Evolutionary conservation across 2,329 filamentous ascomycete genomes (phyloP), one percentile per base, ranked within the genome.

Genomic region (Scleromitrula shiraiana): DNA sequence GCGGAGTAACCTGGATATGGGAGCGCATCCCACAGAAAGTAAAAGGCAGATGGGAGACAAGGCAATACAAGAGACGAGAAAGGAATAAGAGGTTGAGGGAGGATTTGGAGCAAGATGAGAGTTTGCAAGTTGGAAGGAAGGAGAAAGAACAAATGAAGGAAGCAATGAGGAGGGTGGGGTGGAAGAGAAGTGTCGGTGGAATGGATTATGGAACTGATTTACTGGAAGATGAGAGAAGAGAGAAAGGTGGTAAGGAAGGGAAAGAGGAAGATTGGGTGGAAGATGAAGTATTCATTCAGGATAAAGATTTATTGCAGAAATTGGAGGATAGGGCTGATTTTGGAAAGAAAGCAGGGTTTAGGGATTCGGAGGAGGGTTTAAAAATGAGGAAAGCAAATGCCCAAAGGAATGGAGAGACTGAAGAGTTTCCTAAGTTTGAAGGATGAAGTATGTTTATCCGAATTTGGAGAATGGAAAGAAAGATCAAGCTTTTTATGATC

Each of bases 121-220:
- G 15, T 14, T 29, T 8, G 42, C 30, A 19, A 5, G 22, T 41
- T 0, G 45, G 45, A 0, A 40, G 24, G 15, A 41, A 33, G 22
- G 45, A 42, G n/a, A 35, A n/a, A 14, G 37, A 23, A 4, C 45
- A 47, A 10, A 42, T 47, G 9, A n/a, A 40, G 2, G 45, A 47
- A 17, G 45, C 45, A 5, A 27, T 42, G 30, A 15, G 38, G 20
- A 33, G 30, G 14, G 30, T 47, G 1, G 45, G 29, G 2, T 47
- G 45, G 45, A 47, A 47, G 23, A 41, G 45, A 9, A 27, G 45
- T 8, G 23, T 47, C 2, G 45, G 45, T 9, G 42, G 27, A 7
- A 42, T 47, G 45, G 45, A 47, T 22, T 47, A 42, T 29, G 45
- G 45, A 0, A 42, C 17, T 29, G 38, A 47, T 36, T 27, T 47